Conservation (phyloP, 768 basidiomycete species). For the Trametes cubensis region DNA sequence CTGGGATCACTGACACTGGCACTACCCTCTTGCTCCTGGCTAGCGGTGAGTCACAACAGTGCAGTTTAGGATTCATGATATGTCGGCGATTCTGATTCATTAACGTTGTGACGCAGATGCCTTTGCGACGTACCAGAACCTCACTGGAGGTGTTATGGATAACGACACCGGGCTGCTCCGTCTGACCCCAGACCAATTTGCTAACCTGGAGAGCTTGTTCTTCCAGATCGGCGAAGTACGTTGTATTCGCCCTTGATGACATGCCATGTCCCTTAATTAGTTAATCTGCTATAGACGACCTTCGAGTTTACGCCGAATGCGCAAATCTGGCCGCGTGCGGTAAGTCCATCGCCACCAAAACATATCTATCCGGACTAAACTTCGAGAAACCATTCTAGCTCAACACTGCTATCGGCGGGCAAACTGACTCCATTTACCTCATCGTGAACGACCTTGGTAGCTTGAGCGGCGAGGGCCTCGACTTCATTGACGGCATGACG, state of each 20-base stretch:
- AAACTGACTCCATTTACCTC: slow-evolving; percentile 32
- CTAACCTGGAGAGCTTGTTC: slow-evolving; percentile 54
- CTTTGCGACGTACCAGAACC: slow-evolving; percentile 32
- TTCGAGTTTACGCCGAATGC: slow-evolving; percentile 43
- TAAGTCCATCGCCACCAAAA: slow-evolving; percentile 32
- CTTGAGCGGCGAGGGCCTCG: slow-evolving; percentile 35
- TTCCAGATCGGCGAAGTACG: slow-evolving; percentile 57
- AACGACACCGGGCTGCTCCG: slow-evolving; percentile 49
- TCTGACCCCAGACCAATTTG: slow-evolving; percentile 54
- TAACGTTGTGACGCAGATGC: slow-evolving; percentile 27
- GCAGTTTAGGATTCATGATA: too few species aligned
- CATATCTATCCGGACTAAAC: background rate
- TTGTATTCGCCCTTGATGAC: background rate
- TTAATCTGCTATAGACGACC: slow-evolving; percentile 21
- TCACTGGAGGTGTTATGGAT: slow-evolving; percentile 38
- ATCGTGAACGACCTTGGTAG: slow-evolving; percentile 35
- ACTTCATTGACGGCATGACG: slow-evolving; percentile 39
- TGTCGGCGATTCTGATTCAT: too few species aligned
- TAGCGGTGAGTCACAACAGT: slow-evolving; percentile 24
- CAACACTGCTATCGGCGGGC: slow-evolving; percentile 36
- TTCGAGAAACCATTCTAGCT: slow-evolving; percentile 26
- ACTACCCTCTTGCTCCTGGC: slow-evolving; percentile 39
- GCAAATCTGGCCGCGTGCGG: slow-evolving; percentile 35
- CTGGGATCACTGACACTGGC: slow-evolving; percentile 42
- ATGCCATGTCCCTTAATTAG: background rate